Evolutionary conservation across 805 yeast genomes (phyloP).

Genomic region (Zygosaccharomyces lentus): DNA sequence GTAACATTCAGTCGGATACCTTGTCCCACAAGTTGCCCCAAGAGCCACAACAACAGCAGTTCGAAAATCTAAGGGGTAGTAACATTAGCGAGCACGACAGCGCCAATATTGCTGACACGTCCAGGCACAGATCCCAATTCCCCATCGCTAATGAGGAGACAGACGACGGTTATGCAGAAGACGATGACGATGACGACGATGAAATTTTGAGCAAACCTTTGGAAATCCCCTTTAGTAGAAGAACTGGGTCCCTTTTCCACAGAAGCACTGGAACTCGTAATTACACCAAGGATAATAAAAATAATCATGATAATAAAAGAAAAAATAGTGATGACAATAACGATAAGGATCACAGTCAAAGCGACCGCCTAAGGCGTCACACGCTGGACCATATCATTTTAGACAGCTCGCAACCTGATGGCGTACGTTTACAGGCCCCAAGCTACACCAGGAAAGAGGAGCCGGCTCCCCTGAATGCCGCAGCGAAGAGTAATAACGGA

Average conservation of each 20-base stretch:
- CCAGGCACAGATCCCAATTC: conserved; percentile 13
- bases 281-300: background rate
- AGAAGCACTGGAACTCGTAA: conserved; percentile 5
- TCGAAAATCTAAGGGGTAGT: conserved; percentile 1
- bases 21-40: background rate
- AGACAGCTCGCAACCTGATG: background rate
- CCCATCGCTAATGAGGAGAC: conserved; percentile 20
- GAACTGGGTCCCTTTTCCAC: conserved; percentile 22
- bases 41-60: conserved; percentile 1
- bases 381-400: conserved; percentile 10
- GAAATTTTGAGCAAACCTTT: conserved; percentile 18
- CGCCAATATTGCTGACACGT: conserved; percentile 14
- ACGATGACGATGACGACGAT: conserved; percentile 30
- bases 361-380: conserved; percentile 3
- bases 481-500: background rate
- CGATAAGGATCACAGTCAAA: background rate
- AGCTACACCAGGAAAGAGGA: background rate
- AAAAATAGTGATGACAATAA: background rate
- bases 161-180: conserved; percentile 33
- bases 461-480: conserved; percentile 2
- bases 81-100: conserved; percentile 12
- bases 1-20: conserved; percentile 2
- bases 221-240: conserved; percentile 26
- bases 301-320: background rate
- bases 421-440: background rate